Conservation (phyloP, 805 yeast species). For the Barnettozyma vustinii region DNA sequence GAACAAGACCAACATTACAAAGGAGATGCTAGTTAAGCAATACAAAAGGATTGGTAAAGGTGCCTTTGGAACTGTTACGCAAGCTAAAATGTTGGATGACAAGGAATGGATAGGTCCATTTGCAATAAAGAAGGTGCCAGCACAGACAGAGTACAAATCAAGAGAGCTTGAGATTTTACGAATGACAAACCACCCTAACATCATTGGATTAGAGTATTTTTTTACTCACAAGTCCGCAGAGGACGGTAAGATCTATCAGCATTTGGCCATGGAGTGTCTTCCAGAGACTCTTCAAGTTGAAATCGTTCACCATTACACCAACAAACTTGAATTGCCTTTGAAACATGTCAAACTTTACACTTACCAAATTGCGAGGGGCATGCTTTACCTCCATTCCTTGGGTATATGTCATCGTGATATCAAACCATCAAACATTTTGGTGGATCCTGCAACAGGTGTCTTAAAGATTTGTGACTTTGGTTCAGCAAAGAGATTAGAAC, state of each 20-base stretch:
- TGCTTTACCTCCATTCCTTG: slow-evolving; percentile 75
- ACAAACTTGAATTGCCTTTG: slow-evolving; percentile 58
- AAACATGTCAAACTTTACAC: slow-evolving; percentile 73
- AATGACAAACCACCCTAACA: slow-evolving; percentile 74
- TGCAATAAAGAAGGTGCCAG: slow-evolving; percentile 81
- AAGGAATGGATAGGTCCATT: slow-evolving; percentile 68
- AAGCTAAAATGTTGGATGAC: slow-evolving; percentile 50
- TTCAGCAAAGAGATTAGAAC: slow-evolving; percentile 73
- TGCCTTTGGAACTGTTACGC: slow-evolving; percentile 81
- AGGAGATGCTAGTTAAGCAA: slow-evolving; percentile 65
- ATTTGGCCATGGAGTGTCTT: slow-evolving; percentile 80
- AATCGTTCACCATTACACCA: slow-evolving; percentile 60
- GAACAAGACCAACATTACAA: slow-evolving; percentile 45
- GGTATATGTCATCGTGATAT: slow-evolving; percentile 82
- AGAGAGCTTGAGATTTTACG: slow-evolving; percentile 75
- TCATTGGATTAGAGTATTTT: slow-evolving; percentile 62
- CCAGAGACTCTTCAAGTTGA: slow-evolving; percentile 78
- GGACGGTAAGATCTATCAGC: slow-evolving; percentile 68
- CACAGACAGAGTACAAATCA: slow-evolving; percentile 81
- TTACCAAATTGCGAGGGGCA: slow-evolving; percentile 76
- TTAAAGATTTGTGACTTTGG: slow-evolving; percentile 84
- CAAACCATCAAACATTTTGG: slow-evolving; percentile 76
- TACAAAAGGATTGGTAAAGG: slow-evolving; percentile 79
- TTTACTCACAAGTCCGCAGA: slow-evolving; percentile 60
- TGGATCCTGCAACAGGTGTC: slow-evolving; percentile 61